These are phyloP conservation scores for Mortierella sp. DNA, from an alignment of 371 early-diverging fungal species.

Conservation along the genomic window DNA sequence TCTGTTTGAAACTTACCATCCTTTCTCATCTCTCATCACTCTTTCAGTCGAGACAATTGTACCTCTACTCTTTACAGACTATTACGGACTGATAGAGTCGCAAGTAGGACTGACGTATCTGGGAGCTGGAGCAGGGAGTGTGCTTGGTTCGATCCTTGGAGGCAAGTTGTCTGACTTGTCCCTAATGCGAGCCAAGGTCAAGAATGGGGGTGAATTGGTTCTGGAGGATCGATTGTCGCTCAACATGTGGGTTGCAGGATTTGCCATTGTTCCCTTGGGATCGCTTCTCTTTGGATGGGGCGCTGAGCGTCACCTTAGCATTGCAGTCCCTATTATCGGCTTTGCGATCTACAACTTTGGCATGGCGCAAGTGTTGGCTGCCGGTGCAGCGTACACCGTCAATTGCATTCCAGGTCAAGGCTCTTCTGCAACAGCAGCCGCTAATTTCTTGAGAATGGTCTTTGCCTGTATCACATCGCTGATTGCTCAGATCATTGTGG, in stretches of 20 bases:
- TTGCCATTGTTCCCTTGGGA: constrained; percentile 63
- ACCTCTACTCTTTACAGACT: constrained; percentile 28
- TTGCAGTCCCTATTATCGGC: constrained; percentile 65
- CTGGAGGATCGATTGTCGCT: constrained; percentile 68
- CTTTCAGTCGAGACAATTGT: constrained; percentile 41
- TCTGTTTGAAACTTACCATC: not conserved
- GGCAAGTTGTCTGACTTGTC: constrained; percentile 65
- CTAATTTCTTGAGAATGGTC: constrained; percentile 66
- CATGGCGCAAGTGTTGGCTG: constrained; percentile 65
- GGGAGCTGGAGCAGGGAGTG: constrained; percentile 63
- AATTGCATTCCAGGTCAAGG: constrained; percentile 69
- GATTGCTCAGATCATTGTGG: constrained; percentile 46
- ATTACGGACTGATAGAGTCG: constrained; percentile 28
- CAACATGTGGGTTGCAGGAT: constrained; percentile 66
- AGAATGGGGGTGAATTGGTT: constrained; percentile 59
- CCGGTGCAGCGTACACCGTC: constrained; percentile 64
- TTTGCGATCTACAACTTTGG: constrained; percentile 70
- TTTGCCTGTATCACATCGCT: constrained; percentile 65
- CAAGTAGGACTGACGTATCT: constrained; percentile 58
- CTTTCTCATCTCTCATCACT: not conserved
- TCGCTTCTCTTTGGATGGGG: constrained; percentile 70
- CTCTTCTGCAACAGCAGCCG: constrained; percentile 68
- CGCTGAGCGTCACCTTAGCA: constrained; percentile 59
- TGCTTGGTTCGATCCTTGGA: constrained; percentile 63
- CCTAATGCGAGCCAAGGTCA: constrained; percentile 56